A percentile compares a stretch with the other conserved stretches of the same genome.
These are phyloP conservation scores for Beauveria pseudobassiana DNA, from an alignment of 2,329 filamentous ascomycete species.

Conservation along the genomic window DNA sequence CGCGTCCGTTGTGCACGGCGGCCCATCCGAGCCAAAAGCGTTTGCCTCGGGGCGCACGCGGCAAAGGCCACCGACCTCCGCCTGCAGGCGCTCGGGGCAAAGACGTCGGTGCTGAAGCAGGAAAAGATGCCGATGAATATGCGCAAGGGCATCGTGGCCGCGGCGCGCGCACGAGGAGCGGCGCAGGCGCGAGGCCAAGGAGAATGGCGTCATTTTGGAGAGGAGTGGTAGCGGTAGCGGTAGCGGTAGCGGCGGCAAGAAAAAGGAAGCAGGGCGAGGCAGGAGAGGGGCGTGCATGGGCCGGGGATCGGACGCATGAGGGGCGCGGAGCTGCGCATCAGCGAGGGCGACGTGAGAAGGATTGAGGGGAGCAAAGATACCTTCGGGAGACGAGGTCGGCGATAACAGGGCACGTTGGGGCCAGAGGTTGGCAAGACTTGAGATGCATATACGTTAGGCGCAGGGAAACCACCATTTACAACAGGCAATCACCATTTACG, in stretches of 20 bases:
- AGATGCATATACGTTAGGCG: neutral
- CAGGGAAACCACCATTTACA: neutral
- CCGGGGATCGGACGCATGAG: conserved; percentile 75
- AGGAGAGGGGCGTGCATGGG: conserved; percentile 59
- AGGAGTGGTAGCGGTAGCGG: conserved; percentile 21
- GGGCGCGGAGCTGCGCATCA: conserved; percentile 72
- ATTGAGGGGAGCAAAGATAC: conserved; percentile 52
- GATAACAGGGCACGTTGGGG: neutral
- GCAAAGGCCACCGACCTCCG: conserved; percentile 75
- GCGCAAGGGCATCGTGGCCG: conserved; percentile 73
- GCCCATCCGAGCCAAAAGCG: conserved; percentile 30
- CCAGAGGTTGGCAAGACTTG: neutral
- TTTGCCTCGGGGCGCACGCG: conserved; percentile 62
- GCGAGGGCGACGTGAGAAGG: conserved; percentile 64
- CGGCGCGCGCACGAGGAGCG: conserved; percentile 61
- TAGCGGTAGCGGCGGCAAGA: conserved; percentile 30
- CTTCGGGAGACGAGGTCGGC: conserved; percentile 21
- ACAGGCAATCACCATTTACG: too few relatives aligned
- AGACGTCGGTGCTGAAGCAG: conserved; percentile 65
- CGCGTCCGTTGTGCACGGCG: conserved; percentile 31
- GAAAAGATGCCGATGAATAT: conserved; percentile 84
- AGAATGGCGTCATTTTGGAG: conserved; percentile 89
- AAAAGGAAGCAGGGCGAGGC: conserved; percentile 34
- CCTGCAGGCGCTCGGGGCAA: conserved; percentile 73
- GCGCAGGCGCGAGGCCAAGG: conserved; percentile 69